Evolutionary conservation across 2,329 filamentous ascomycete species (phyloP).

Genomic region (Beauveria sp.): DNA sequence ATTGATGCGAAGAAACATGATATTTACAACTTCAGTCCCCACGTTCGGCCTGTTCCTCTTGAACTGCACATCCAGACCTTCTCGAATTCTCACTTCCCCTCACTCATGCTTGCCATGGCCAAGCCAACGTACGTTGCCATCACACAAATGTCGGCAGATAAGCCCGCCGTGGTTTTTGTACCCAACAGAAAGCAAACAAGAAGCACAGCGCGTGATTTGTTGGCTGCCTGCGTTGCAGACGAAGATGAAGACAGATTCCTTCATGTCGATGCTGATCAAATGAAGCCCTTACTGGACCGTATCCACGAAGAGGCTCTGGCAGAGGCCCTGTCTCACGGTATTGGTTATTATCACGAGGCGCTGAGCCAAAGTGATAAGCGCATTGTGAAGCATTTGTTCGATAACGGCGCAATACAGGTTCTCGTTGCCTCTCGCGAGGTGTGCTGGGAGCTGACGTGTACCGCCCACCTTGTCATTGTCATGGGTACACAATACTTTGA

Average conservation of each 20-base stretch:
- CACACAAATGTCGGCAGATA: constrained; percentile 77
- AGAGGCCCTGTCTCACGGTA: constrained; percentile 84
- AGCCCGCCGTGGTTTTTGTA: constrained; percentile 87
- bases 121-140: constrained; percentile 88
- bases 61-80: constrained; percentile 95
- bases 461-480: constrained; percentile 83
- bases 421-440: constrained; percentile 72
- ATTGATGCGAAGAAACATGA: constrained; percentile 96
- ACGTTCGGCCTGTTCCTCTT: constrained; percentile 78
- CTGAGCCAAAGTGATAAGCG: constrained; percentile 81
- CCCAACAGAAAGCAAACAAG: constrained; percentile 90
- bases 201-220: constrained; percentile 74
- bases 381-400: constrained; percentile 88
- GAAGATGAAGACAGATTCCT: constrained; percentile 93
- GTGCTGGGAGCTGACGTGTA: constrained; percentile 89
- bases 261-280: constrained; percentile 73
- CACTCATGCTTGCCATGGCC: constrained; percentile 96
- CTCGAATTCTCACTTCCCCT: constrained; percentile 92
- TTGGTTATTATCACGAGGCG: constrained; percentile 96
- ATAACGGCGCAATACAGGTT: constrained; percentile 81
- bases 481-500: constrained; percentile 99
- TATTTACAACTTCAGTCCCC: constrained; percentile 96
- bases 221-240: constrained; percentile 80
- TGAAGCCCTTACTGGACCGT: constrained; percentile 71
- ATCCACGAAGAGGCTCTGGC: constrained; percentile 82